These are phyloP conservation scores for Penicillium expansum DNA, from an alignment of 2,329 filamentous ascomycete species.

Conservation along the genomic window DNA sequence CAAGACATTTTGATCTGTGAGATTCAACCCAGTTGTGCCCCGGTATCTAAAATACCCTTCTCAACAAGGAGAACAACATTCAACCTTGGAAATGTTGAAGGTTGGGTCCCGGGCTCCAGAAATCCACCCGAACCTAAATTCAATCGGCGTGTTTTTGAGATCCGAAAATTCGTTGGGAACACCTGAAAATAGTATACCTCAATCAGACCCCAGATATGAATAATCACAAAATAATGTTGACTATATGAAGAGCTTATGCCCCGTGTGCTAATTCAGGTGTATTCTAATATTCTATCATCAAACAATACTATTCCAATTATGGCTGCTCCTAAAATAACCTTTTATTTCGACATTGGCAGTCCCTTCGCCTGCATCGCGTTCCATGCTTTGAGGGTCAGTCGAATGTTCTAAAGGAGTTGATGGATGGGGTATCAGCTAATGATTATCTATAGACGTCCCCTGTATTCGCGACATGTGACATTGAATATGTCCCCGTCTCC, in stretches of 20 bases:
- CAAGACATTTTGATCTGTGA: background rate
- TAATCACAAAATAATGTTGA: background rate
- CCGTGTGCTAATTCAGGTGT: no score
- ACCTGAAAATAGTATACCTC: background rate
- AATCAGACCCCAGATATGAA: background rate
- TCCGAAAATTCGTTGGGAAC: background rate
- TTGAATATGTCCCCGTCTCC: conserved; percentile 14
- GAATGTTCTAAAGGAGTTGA: background rate
- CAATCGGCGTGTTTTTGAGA: background rate
- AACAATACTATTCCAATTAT: background rate
- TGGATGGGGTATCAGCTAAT: background rate
- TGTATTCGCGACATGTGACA: conserved; percentile 12
- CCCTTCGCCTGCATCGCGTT: conserved; percentile 19
- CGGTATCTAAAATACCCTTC: background rate
- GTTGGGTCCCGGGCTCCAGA: background rate
- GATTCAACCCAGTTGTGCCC: background rate
- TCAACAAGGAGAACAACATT: background rate
- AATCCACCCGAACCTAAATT: background rate
- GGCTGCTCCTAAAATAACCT: conserved; percentile 9
- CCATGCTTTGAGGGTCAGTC: conserved; percentile 9
- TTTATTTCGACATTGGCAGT: conserved; percentile 18
- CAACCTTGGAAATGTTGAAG: background rate
- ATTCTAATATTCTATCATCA: background rate
- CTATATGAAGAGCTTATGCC: background rate
- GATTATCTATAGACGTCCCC: conserved; percentile 10